Conservation (phyloP, 1,139 yeast genomes). For the Kluyveromyces marxianus region DNA sequence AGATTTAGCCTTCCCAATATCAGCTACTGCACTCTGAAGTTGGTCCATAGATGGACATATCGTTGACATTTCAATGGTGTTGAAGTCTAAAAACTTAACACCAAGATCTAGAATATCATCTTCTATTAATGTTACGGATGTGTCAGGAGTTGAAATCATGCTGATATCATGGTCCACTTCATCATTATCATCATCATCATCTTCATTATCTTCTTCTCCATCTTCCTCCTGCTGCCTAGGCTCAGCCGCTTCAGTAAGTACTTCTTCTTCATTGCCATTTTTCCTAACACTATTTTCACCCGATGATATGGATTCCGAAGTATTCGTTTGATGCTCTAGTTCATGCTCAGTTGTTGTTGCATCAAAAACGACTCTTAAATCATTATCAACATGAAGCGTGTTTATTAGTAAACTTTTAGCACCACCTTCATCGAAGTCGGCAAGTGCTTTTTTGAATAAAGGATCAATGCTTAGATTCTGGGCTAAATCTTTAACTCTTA, state of each 20-base stretch:
- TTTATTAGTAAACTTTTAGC: constrained; percentile 77
- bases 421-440: constrained; percentile 95
- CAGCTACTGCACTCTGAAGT: constrained; percentile 50
- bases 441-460: constrained; percentile 75
- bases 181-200: constrained; percentile 22
- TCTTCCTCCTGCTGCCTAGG: constrained; percentile 9
- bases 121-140: constrained; percentile 9
- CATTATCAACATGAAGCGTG: constrained; percentile 40
- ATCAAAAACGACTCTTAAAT: constrained; percentile 35
- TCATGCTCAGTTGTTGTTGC: constrained; percentile 30
- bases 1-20: constrained; percentile 48
- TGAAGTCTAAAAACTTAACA: constrained; percentile 28
- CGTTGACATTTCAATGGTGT: constrained; percentile 36
- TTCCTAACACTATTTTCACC: constrained; percentile 4
- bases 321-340: background rate
- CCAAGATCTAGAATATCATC: constrained; percentile 30
- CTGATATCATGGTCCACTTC: background rate
- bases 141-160: constrained; percentile 1
- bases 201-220: constrained; percentile 18
- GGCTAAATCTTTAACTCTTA: constrained; percentile 64
- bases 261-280: constrained; percentile 12
- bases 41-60: constrained; percentile 60
- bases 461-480: constrained; percentile 82
- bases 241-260: constrained; percentile 12
- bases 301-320: background rate